phyloP scores from a whole-genome alignment of 73 alveolate species.

The Tetrahymena elliotti region DNA sequence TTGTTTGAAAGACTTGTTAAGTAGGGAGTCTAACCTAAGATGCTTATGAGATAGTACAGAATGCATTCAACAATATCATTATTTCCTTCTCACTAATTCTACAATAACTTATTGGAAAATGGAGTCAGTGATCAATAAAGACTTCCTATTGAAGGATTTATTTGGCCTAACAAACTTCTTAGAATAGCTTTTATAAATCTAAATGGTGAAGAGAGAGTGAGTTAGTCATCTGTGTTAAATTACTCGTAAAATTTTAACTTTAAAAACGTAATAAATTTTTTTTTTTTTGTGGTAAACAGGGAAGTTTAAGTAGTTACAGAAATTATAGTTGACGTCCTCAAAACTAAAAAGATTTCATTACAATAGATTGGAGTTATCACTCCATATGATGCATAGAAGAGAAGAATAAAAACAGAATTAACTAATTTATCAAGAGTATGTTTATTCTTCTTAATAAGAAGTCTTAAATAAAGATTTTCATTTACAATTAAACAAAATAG shows the following conservation, averaged over 20 bases:
- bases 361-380: background rate
- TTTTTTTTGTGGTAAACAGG: background rate
- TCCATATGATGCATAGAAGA: background rate
- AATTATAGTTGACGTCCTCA: background rate
- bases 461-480: no score
- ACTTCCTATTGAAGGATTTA: background rate
- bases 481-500: background rate
- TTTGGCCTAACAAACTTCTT: background rate
- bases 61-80: background rate
- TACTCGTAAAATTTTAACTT: background rate
- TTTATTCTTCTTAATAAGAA: background rate
- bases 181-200: background rate
- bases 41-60: background rate
- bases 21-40: background rate
- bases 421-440: background rate
- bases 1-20: background rate
- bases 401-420: background rate
- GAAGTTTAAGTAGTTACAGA: background rate
- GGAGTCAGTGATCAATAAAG: background rate
- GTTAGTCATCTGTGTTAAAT: background rate
- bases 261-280: background rate
- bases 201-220: background rate
- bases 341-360: background rate
- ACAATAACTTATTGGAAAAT: background rate
- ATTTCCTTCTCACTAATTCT: background rate